Evolutionary conservation across 345 rosid species (phyloP).

Genomic region (Excoecaria cochinchinensis): DNA sequence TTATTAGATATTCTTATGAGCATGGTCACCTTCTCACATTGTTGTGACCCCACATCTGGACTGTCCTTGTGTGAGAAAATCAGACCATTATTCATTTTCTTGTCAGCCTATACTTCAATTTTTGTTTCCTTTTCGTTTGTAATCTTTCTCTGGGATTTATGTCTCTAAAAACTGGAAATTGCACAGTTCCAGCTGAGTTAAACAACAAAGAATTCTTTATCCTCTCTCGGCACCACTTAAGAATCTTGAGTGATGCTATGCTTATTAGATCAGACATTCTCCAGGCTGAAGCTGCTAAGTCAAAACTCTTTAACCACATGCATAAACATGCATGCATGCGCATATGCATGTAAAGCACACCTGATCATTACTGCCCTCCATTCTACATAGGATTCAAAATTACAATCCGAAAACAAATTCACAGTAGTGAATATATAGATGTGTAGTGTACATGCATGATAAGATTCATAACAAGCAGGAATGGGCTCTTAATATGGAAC

Average conservation of each 20-base stretch:
- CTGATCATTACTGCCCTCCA: neutral
- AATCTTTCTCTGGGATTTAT: neutral
- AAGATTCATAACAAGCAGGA: slow-evolving; percentile 30
- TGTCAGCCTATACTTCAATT: neutral
- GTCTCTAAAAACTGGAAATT: neutral
- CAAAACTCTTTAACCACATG: neutral
- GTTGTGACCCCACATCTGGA: neutral
- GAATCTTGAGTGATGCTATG: neutral
- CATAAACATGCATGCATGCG: neutral
- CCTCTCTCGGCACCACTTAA: neutral
- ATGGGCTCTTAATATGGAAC: slow-evolving; percentile 32
- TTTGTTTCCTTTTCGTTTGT: neutral
- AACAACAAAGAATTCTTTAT: neutral
- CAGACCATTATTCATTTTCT: neutral
- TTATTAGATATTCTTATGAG: neutral
- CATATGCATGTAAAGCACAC: neutral
- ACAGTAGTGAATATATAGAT: neutral
- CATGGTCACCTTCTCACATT: neutral
- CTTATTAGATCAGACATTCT: neutral
- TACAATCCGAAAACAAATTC: neutral
- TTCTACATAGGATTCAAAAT: slow-evolving; percentile 2
- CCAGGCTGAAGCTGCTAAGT: neutral
- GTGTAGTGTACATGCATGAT: neutral
- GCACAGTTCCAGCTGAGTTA: neutral
- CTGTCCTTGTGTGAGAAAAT: neutral